Percentiles rank a stretch among this genome's conserved stretches.
phyloP scores from a whole-genome alignment of 371 early-diverging fungal species.

The Zopfochytrium polystomum region DNA sequence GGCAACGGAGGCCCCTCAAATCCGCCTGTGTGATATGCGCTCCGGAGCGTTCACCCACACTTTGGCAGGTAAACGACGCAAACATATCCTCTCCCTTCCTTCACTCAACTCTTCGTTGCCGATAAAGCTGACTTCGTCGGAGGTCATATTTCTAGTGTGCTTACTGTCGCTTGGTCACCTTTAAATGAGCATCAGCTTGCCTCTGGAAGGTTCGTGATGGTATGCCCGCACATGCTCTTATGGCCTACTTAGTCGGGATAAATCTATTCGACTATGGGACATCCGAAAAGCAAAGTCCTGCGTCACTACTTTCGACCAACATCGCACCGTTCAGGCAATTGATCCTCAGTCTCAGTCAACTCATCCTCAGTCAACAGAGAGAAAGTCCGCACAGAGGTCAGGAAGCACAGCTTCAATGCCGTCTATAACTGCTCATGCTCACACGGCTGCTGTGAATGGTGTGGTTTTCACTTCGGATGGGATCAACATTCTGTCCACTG shows the following conservation, averaged over 20 bases:
- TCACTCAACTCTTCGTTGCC: not conserved
- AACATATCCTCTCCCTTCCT: not conserved
- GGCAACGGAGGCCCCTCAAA: constrained; percentile 53
- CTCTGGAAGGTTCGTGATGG: constrained; percentile 64
- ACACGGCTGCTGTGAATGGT: constrained; percentile 72
- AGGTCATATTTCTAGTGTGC: constrained; percentile 71
- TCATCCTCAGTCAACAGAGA: not conserved
- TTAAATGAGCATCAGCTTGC: constrained; percentile 71
- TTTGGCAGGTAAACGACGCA: constrained; percentile 36
- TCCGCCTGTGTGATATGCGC: constrained; percentile 77
- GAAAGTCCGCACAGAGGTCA: not conserved
- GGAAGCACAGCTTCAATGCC: no score
- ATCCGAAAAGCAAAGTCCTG: constrained; percentile 67
- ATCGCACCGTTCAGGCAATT: constrained; percentile 40
- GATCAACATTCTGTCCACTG: constrained; percentile 58
- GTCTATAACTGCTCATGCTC: constrained; percentile 62
- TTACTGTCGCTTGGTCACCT: constrained; percentile 79
- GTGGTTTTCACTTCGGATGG: constrained; percentile 66
- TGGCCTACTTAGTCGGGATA: constrained; percentile 42
- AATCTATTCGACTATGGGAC: constrained; percentile 75
- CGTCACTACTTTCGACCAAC: constrained; percentile 58
- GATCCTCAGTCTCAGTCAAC: not conserved
- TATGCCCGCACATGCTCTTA: not conserved
- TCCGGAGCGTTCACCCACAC: constrained; percentile 74
- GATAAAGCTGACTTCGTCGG: constrained; percentile 10